These are phyloP conservation scores for Metschnikowia chrysomelidarum DNA, from an alignment of 805 yeast genomes.

Conservation along the genomic window DNA sequence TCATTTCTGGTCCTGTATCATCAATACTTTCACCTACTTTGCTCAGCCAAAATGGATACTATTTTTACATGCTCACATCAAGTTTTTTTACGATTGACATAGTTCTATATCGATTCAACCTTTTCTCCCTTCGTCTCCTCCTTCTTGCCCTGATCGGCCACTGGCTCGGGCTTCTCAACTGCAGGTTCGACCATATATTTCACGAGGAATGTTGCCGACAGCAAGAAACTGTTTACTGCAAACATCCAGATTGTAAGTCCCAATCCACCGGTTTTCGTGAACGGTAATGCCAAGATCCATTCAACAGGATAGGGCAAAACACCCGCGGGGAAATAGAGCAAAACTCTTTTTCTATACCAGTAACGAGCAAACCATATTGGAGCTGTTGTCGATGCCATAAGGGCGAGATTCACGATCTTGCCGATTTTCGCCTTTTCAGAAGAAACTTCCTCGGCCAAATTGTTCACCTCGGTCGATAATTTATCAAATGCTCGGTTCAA, in stretches of 20 bases:
- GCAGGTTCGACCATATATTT: constrained; percentile 19
- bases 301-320: constrained; percentile 55
- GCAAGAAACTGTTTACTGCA: constrained; percentile 33
- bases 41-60: too few species aligned
- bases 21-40: too few species aligned
- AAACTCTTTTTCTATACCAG: constrained; percentile 51
- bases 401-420: constrained; percentile 27
- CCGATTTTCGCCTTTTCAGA: constrained; percentile 34
- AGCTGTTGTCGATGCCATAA: constrained; percentile 42
- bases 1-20: too few species aligned
- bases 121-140: neutral
- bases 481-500: constrained; percentile 70
- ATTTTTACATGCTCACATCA: too few species aligned
- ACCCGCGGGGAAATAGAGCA: constrained; percentile 59
- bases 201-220: constrained; percentile 15
- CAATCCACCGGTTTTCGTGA: constrained; percentile 58
- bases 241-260: constrained; percentile 60
- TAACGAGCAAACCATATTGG: constrained; percentile 51
- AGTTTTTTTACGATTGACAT: too few species aligned
- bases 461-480: constrained; percentile 50
- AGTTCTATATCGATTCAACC: neutral
- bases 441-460: constrained; percentile 38
- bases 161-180: constrained; percentile 15
- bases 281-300: constrained; percentile 61
- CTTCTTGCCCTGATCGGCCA: neutral